Conservation (phyloP, 2,329 filamentous ascomycete genomes). For the Diaporthe sp. region DNA sequence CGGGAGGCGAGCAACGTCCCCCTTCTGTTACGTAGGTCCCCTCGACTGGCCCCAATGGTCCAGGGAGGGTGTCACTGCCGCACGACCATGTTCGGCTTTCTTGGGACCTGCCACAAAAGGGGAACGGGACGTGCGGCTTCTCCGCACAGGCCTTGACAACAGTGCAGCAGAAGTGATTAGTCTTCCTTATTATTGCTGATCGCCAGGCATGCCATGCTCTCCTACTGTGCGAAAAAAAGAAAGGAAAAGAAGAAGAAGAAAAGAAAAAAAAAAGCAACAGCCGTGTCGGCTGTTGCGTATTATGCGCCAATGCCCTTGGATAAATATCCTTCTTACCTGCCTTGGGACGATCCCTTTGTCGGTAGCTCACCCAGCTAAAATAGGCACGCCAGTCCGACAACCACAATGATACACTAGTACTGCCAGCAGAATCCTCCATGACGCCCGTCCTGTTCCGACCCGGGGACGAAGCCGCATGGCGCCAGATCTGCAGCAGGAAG, state of each 20-base stretch:
- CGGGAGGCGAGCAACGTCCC: not conserved
- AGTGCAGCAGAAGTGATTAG: not conserved
- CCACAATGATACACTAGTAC: not conserved
- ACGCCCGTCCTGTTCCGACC: slow-evolving; percentile 12
- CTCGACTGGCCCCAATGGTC: slow-evolving; percentile 2
- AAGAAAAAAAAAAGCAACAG: not conserved
- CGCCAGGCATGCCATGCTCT: slow-evolving; percentile 16
- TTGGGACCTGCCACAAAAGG: slow-evolving; percentile 27
- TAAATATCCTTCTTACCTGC: not conserved
- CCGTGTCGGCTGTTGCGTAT: slow-evolving; percentile 2
- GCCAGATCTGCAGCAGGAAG: slow-evolving; percentile 8
- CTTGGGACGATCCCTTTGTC: slow-evolving; percentile 14
- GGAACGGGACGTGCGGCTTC: slow-evolving; percentile 27
- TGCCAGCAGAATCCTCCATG: slow-evolving; percentile 16
- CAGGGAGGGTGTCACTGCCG: slow-evolving; percentile 13
- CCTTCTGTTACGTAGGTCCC: not conserved
- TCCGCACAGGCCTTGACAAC: slow-evolving; percentile 17
- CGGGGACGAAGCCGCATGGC: slow-evolving; percentile 13
- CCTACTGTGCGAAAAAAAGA: not conserved
- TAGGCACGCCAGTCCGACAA: not conserved
- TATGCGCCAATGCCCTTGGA: not conserved
- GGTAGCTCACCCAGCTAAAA: not conserved
- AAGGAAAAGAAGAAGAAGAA: not conserved
- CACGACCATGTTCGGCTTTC: slow-evolving; percentile 17
- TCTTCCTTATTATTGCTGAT: not conserved